Base-by-base conservation (phyloP, 148 eudicot genomes). In the Amaranthus hypochondriacus region DNA sequence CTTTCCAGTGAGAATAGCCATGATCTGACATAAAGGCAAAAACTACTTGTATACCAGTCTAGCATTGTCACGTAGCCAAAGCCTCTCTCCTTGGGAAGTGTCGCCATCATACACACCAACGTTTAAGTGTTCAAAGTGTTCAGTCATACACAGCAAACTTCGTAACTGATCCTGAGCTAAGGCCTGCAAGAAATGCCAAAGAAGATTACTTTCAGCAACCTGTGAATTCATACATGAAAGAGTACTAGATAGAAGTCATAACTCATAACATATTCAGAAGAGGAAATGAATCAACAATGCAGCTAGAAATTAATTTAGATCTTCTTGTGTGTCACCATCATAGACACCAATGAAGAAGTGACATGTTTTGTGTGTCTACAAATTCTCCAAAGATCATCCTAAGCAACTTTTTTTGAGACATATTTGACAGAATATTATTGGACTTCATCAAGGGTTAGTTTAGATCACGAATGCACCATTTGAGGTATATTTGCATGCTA, bases 81-180 rank as follows among this genome's bases (percentile, higher is more conserved):
- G 76, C 83, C 99, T 89, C 75, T 92, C 87, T 13, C 69, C 70
- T 77, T 87, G 87, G 80, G 89, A 84, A 52, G 99, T 95, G 82
- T 95, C 99, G 15, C 99, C 99, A 83, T 95, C 99, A 82, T 95
- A 95, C 62, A 92, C 83, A 68, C 97, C 99, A 79, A 90, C 71
- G 69, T 80, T 83, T 51, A 89, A 80, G 83, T 77, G 74, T 57
- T 79, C 84, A 83, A 83, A 83, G 53, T 69, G 85, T 76, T 79
- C 69, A 46, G 82, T 80, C 87, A 95, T 82, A 69, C 85, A 77
- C 75, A 74, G 79, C 83, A 95, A 83, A 72, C 93, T 83, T 72
- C 99, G 81, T 62, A 92, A 77, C 75, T 95, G 99, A 75, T 95
- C 99, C 88, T 95, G 99, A 60, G 99, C 97, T 82, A 95, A 83